Evolutionary conservation across 495 filamentous ascomycete species (phyloP).

Genomic region (Hypoxylon lienhwacheense): DNA sequence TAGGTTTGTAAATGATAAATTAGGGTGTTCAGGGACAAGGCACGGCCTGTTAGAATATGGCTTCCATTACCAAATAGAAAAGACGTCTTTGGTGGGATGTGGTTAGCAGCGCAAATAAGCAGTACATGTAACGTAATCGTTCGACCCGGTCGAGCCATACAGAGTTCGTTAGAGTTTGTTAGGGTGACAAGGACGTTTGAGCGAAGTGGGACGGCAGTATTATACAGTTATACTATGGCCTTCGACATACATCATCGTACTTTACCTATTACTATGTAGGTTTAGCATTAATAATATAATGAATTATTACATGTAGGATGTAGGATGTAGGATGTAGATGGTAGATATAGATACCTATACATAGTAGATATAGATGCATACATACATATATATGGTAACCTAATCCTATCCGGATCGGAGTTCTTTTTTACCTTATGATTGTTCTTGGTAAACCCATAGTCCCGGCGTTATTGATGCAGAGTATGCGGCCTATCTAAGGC

Average conservation of each 20-base stretch:
- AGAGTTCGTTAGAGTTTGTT: slow-evolving; percentile 38
- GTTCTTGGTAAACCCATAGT: no score
- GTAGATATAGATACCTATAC: no score
- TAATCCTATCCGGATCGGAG: no score
- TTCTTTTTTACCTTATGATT: no score
- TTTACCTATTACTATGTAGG: not conserved
- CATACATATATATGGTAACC: no score
- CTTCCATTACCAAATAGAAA: slow-evolving; percentile 56
- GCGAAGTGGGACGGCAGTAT: slow-evolving; percentile 20
- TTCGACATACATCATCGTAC: no score
- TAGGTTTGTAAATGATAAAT: slow-evolving; percentile 19
- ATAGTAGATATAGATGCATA: no score
- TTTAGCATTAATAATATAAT: not conserved
- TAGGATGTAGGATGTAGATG: no score
- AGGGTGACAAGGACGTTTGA: slow-evolving; percentile 5
- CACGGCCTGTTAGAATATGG: slow-evolving; percentile 27
- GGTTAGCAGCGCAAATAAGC: slow-evolving; percentile 45
- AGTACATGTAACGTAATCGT: slow-evolving; percentile 58
- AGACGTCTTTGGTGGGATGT: slow-evolving; percentile 35
- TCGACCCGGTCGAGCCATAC: slow-evolving; percentile 46
- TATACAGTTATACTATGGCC: no score
- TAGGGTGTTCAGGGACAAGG: slow-evolving; percentile 29
- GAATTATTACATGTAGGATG: no score
- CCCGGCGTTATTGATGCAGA: no score
- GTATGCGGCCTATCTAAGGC: no score